phyloP scores from a whole-genome alignment of 495 filamentous ascomycete species.

The Amniculicola lignicola region DNA sequence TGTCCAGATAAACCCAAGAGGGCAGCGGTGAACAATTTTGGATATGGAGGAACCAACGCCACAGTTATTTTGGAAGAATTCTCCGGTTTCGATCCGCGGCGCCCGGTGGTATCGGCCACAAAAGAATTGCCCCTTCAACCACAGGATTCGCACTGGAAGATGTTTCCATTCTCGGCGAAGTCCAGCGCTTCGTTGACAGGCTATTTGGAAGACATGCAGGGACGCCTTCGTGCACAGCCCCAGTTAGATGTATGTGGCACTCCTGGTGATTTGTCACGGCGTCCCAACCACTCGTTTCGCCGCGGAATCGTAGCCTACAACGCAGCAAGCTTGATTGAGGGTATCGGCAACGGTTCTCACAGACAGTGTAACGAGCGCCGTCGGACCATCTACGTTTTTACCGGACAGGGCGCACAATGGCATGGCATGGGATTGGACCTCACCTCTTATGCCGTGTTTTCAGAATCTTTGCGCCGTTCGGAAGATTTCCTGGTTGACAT shows the following conservation, averaged over 20 bases:
- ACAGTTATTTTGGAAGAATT: neutral
- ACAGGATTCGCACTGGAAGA: conserved; percentile 3
- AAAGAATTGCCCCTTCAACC: neutral
- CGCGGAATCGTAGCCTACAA: no score
- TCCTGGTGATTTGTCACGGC: neutral
- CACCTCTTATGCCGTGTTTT: conserved; percentile 39
- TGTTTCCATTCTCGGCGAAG: conserved; percentile 48
- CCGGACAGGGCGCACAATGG: conserved; percentile 11
- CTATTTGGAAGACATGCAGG: neutral
- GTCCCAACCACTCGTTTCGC: conserved; percentile 25
- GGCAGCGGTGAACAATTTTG: conserved; percentile 39
- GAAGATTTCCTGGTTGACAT: neutral
- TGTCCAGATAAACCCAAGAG: conserved; percentile 13
- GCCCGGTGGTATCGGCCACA: neutral
- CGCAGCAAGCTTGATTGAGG: no score
- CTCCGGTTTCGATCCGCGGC: no score
- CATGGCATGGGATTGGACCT: neutral
- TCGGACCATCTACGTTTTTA: neutral
- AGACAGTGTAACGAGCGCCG: neutral
- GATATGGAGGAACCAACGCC: conserved; percentile 14
- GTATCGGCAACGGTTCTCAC: no score
- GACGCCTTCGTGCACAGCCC: neutral
- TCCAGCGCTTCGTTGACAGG: neutral
- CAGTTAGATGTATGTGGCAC: neutral
- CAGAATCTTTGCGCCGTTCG: conserved; percentile 19